phyloP scores from a whole-genome alignment of 108 stramenopile species.

The Cyclostephanos invisitatus region DNA sequence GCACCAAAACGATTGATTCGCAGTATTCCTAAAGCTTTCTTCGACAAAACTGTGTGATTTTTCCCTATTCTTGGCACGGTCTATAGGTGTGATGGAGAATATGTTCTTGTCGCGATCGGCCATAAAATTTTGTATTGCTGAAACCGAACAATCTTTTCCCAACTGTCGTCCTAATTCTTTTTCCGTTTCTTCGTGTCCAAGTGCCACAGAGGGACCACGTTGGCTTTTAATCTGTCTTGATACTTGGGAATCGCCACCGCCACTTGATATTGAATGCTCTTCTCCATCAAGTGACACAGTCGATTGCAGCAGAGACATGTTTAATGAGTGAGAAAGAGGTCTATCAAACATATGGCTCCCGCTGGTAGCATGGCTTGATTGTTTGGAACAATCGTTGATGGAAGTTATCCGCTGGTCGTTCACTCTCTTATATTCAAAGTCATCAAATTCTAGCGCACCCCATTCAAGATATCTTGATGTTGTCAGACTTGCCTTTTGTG shows the following conservation, averaged over 20 bases:
- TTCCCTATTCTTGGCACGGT: background rate
- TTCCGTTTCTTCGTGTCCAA: conserved; percentile 6
- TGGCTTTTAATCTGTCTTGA: conserved; percentile 4
- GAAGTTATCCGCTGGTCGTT: conserved; percentile 12
- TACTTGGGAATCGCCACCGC: conserved; percentile 5
- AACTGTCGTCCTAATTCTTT: background rate
- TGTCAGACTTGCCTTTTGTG: background rate
- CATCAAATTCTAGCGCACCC: conserved; percentile 50
- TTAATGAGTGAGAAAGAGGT: conserved; percentile 6
- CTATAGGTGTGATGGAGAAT: conserved; percentile 16
- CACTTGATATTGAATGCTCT: conserved; percentile 5
- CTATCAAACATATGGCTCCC: conserved; percentile 20
- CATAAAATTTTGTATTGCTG: conserved; percentile 30
- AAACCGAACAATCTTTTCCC: background rate
- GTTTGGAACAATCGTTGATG: conserved; percentile 14
- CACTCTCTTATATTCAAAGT: conserved; percentile 13
- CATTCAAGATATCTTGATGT: conserved; percentile 37
- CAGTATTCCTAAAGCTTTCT: conserved; percentile 12
- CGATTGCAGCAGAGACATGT: conserved; percentile 33
- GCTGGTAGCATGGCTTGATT: conserved; percentile 25
- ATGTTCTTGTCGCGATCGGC: conserved; percentile 28
- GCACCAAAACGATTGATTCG: conserved; percentile 23
- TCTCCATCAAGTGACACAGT: conserved; percentile 35
- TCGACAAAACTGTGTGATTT: conserved; percentile 7
- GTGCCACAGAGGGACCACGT: conserved; percentile 2